A percentile compares a stretch with the other conserved stretches of the same genome.
phyloP scores from a whole-genome alignment of 768 basidiomycete species.

The Tephrocybe sp. region DNA sequence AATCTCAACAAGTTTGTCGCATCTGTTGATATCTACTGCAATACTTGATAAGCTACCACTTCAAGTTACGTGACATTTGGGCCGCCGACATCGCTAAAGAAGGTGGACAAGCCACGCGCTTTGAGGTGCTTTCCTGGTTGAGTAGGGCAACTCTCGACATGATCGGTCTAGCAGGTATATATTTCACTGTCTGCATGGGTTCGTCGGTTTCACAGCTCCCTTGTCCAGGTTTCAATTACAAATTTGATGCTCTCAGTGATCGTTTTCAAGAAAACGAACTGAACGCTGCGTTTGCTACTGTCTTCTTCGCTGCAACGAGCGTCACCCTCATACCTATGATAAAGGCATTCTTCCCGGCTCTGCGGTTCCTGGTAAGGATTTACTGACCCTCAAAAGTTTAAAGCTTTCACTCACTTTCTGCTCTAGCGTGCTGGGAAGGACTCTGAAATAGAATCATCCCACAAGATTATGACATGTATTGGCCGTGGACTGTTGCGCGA shows the following conservation, averaged over 20 bases:
- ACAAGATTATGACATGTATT: constrained; percentile 38
- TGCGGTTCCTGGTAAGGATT: constrained; percentile 32
- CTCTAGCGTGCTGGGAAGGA: constrained; percentile 18
- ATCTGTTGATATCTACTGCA: no score
- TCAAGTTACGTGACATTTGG: constrained; percentile 54
- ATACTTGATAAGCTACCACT: background rate
- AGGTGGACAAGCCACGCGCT: constrained; percentile 21
- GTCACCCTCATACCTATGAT: constrained; percentile 27
- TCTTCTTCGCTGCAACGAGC: constrained; percentile 39
- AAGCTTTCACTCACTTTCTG: constrained; percentile 18
- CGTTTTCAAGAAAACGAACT: constrained; percentile 39
- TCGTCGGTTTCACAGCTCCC: constrained; percentile 31
- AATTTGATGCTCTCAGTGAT: constrained; percentile 22
- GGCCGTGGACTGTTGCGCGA: constrained; percentile 39
- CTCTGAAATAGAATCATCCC: constrained; percentile 19
- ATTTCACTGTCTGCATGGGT: background rate
- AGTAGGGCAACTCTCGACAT: constrained; percentile 72
- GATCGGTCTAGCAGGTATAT: constrained; percentile 67
- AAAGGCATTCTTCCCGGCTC: constrained; percentile 26
- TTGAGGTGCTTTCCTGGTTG: constrained; percentile 68
- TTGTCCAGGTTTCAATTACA: constrained; percentile 31
- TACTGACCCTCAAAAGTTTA: constrained; percentile 27
- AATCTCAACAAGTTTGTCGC: constrained; percentile 44
- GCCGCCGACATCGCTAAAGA: constrained; percentile 31
- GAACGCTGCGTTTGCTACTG: constrained; percentile 42